Conservation (phyloP, 345 rosid genomes). For the Boechera retrofracta region DNA sequence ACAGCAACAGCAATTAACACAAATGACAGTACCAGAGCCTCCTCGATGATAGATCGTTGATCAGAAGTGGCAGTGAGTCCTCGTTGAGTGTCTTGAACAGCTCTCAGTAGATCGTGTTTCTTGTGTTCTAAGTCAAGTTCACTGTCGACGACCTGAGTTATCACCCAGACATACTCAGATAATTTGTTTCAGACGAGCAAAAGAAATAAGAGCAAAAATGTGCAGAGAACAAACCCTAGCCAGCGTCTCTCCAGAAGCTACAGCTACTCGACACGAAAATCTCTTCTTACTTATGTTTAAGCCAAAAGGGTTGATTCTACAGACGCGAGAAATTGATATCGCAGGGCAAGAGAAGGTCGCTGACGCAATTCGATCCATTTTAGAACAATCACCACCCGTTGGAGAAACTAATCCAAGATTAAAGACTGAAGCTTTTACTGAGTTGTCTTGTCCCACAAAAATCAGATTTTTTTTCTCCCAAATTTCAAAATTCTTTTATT, state of each 20-base stretch:
- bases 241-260: slow-evolving; percentile 45
- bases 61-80: slow-evolving; percentile 70
- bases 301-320: slow-evolving; percentile 40
- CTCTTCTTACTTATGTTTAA: slow-evolving; percentile 37
- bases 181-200: not conserved
- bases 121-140: slow-evolving; percentile 67
- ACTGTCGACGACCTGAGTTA: slow-evolving; percentile 49
- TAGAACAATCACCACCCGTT: slow-evolving; percentile 12
- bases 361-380: slow-evolving; percentile 52
- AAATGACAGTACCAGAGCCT: slow-evolving; percentile 65
- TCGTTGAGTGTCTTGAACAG: slow-evolving; percentile 74
- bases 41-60: slow-evolving; percentile 81
- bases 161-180: slow-evolving; percentile 22
- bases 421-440: not conserved
- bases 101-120: slow-evolving; percentile 70
- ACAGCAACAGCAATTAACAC: not conserved
- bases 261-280: slow-evolving; percentile 51
- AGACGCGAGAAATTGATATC: slow-evolving; percentile 34
- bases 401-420: slow-evolving; percentile 16
- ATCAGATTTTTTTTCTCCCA: not conserved
- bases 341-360: slow-evolving; percentile 49
- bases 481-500: not conserved
- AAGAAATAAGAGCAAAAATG: not conserved
- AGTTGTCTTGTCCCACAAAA: not conserved
- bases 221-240: slow-evolving; percentile 50